Evolutionary conservation across 148 eudicot genomes (phyloP).

Genomic region (Camellia granthamiana): DNA sequence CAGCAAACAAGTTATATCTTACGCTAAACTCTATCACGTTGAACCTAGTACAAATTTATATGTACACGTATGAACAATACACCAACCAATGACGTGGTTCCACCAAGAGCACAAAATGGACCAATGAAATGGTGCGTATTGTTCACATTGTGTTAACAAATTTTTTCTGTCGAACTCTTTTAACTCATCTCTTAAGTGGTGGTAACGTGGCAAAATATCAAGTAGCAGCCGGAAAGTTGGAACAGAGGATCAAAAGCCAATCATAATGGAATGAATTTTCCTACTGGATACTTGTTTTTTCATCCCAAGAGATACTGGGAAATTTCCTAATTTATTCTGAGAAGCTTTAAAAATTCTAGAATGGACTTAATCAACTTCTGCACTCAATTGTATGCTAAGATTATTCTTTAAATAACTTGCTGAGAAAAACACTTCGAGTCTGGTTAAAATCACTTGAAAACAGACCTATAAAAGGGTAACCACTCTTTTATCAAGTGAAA

Average conservation of each 20-base stretch:
- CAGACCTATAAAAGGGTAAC: background rate
- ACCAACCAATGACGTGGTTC: no score
- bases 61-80: no score
- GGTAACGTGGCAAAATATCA: no score
- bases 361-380: background rate
- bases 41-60: no score
- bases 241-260: no score
- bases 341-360: background rate
- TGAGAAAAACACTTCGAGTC: background rate
- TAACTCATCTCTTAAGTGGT: no score
- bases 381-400: background rate
- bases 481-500: background rate
- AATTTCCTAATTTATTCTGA: background rate
- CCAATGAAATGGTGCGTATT: no score
- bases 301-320: background rate
- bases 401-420: background rate
- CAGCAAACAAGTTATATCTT: no score
- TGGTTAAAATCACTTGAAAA: background rate
- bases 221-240: background rate
- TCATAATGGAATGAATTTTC: background rate
- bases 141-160: no score
- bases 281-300: background rate
- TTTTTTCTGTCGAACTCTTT: no score
- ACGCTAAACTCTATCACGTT: no score
- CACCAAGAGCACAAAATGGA: no score